Evolutionary conservation across 73 alveolate species (phyloP).

Genomic region (Blepharisma stoltei): DNA sequence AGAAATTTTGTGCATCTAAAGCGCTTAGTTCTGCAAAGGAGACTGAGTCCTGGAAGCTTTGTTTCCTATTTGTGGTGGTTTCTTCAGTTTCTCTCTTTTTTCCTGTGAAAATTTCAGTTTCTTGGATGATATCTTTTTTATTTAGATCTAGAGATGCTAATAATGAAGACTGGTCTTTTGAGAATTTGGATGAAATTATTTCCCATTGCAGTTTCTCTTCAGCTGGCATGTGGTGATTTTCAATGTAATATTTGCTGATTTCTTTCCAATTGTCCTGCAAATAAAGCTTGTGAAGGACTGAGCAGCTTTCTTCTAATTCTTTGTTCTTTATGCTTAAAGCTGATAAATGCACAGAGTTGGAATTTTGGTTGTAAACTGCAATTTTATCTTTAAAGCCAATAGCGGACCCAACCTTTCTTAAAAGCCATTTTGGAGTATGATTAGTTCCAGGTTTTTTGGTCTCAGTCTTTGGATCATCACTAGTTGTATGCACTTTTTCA

Average conservation of each 20-base stretch:
- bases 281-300: neutral
- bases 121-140: constrained; percentile 46
- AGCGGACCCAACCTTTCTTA: constrained; percentile 65
- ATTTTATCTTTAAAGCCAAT: constrained; percentile 68
- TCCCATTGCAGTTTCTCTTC: constrained; percentile 18
- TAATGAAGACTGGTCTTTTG: constrained; percentile 50
- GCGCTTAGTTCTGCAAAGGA: constrained; percentile 62
- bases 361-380: constrained; percentile 56
- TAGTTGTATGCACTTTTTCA: neutral
- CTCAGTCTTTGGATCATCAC: neutral
- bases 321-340: neutral
- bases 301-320: neutral
- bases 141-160: constrained; percentile 59
- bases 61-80: constrained; percentile 26
- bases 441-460: constrained; percentile 21
- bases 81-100: constrained; percentile 55
- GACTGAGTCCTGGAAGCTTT: constrained; percentile 28
- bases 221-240: neutral
- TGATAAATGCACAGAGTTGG: neutral
- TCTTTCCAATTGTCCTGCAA: neutral
- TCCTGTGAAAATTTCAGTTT: constrained; percentile 77
- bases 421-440: constrained; percentile 75
- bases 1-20: constrained; percentile 66
- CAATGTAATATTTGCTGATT: neutral
- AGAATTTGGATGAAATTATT: constrained; percentile 1